Evolutionary conservation across 1,284 basidiomycete species (phyloP).

Genomic region (Fomes fomentarius): DNA sequence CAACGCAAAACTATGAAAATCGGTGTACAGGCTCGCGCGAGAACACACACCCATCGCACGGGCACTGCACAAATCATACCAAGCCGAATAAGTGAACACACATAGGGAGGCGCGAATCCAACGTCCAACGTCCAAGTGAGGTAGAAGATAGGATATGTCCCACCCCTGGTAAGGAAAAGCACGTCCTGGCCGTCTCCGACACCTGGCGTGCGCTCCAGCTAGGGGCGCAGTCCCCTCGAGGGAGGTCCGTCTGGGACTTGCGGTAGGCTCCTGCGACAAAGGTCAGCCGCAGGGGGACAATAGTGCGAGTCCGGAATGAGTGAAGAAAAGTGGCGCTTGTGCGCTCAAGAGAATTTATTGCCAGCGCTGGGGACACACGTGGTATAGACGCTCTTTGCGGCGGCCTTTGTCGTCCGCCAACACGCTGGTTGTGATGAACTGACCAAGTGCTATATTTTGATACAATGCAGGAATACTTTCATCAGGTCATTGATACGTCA

Average conservation of each 20-base stretch:
- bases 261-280: slow-evolving; percentile 53
- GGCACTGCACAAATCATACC: no score
- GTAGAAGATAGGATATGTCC: slow-evolving; percentile 28
- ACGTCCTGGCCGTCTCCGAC: slow-evolving; percentile 40
- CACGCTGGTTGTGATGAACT: no score
- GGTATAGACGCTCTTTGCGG: background rate
- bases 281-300: slow-evolving; percentile 49
- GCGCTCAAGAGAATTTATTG: background rate
- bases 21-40: no score
- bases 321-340: slow-evolving; percentile 13
- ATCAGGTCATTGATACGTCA: no score
- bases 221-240: slow-evolving; percentile 28
- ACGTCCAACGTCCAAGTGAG: background rate
- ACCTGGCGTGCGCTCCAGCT: slow-evolving; percentile 48
- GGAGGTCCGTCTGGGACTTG: slow-evolving; percentile 44
- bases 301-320: slow-evolving; percentile 53
- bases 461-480: no score
- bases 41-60: no score
- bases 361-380: background rate
- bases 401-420: background rate
- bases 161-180: slow-evolving; percentile 57
- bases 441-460: no score
- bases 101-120: no score
- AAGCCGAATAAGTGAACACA: no score
- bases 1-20: no score